Base-by-base conservation (phyloP, 352 stramenopile genomes). In the Blastocystis sp. region DNA sequence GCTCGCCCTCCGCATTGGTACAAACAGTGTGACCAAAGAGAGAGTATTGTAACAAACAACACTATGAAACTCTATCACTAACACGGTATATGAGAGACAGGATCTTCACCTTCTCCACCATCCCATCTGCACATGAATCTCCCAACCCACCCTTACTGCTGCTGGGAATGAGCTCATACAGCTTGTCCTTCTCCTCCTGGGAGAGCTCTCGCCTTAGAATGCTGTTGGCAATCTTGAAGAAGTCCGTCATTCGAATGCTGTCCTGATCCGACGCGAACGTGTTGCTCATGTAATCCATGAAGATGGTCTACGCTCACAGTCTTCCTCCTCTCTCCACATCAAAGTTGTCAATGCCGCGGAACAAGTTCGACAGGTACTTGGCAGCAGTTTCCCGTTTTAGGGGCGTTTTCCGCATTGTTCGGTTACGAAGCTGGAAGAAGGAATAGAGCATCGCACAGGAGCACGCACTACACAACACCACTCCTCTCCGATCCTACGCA, bases 231-330 rank as follows among this genome's bases (percentile, higher is more conserved):
- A 76, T 76, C 38, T 76, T 76, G 38, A 76, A 76, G n/a, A 76
- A 76, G 65, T 76, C 65, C 6, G 24, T 76, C 65, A 76, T 28
- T 43, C 65, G 65, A 43, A 76, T 52, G 43, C 24, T 76, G 14
- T 76, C 65, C 38, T 76, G 65, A 19, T 76, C 65, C 43, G 65
- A 43, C 24, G 65, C 24, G 65, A 76, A 76, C 10, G 65, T 76
- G 24, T 76, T 76, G n/a, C 65, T 54, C 38, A 76, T 54, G 52
- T 76, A 76, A 52, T 76, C 65, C 65, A 76, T 76, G n/a, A 76
- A 76, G 52, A 76, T 76, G 43, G 65, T 76, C 65, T 76, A 76
- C 14, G 10, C 11, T 17, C 4, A n/a, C 43, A 6, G 19, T 24
- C 9, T 48, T 14, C 6, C 21, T 11, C 38, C 7, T 9, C 11